Evolutionary conservation across 176 grass and related monocot species (phyloP).

Genomic region (Guadua angustifolia): DNA sequence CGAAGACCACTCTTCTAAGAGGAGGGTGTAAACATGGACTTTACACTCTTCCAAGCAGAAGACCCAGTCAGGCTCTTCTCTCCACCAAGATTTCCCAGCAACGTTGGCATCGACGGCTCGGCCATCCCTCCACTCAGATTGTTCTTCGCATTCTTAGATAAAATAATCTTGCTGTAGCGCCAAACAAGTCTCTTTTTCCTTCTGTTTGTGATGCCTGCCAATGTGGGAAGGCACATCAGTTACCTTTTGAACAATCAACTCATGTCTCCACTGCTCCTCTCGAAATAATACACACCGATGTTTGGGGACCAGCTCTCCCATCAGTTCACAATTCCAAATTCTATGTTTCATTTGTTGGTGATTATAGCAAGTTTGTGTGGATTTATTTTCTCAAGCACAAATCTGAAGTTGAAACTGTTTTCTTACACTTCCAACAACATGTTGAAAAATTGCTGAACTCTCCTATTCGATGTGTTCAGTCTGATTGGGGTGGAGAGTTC

Average conservation of each 20-base stretch:
- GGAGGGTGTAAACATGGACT: background rate
- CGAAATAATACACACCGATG: background rate
- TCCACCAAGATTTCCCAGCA: accelerated
- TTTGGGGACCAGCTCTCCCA: background rate
- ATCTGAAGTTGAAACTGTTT: background rate
- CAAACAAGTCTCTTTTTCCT: accelerated
- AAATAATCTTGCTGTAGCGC: accelerated
- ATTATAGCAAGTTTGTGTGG: background rate
- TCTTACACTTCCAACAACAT: background rate
- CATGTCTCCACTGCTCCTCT: accelerated
- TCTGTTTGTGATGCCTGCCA: background rate
- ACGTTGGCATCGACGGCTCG: background rate
- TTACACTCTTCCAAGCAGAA: background rate
- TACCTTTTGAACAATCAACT: accelerated
- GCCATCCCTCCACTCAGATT: accelerated
- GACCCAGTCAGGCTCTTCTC: background rate
- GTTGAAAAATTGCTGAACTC: background rate
- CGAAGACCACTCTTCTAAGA: background rate
- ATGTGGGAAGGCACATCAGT: background rate
- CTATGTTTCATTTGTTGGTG: background rate
- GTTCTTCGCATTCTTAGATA: accelerated
- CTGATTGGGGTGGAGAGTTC: background rate
- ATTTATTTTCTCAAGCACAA: background rate
- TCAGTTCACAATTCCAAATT: background rate
- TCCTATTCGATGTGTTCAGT: background rate